Conservation (phyloP, 2,329 filamentous ascomycete species). For the Knufia petricola region DNA sequence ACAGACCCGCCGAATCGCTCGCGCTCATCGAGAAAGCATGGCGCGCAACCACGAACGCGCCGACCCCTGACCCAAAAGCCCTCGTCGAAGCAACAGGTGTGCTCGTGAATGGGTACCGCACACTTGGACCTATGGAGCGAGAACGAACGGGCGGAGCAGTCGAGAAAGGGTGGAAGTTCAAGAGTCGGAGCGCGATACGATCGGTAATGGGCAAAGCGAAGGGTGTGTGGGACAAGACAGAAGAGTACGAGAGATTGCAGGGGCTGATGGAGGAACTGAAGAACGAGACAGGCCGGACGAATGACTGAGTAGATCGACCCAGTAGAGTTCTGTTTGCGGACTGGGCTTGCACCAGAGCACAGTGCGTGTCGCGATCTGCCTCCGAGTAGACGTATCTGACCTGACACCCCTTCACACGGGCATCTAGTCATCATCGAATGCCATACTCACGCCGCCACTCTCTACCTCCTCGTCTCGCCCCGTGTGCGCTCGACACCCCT, state of each 20-base stretch:
- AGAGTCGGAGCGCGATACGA: conserved; percentile 73
- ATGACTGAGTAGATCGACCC: too few relatives aligned
- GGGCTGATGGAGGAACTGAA: conserved; percentile 26
- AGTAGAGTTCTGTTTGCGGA: too few relatives aligned
- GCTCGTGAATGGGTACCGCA: conserved; percentile 74
- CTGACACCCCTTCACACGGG: too few relatives aligned
- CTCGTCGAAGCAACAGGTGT: conserved; percentile 72
- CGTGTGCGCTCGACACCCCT: too few relatives aligned
- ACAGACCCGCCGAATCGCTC: conserved; percentile 61
- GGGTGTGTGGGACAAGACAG: conserved; percentile 68
- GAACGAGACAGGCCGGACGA: neutral
- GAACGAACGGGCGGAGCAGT: conserved; percentile 49
- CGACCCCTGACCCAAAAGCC: conserved; percentile 55
- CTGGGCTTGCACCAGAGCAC: too few relatives aligned
- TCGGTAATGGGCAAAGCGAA: conserved; percentile 75
- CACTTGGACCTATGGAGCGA: conserved; percentile 49
- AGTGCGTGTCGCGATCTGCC: too few relatives aligned
- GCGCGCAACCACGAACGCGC: conserved; percentile 56
- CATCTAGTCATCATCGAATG: too few relatives aligned
- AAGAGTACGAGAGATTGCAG: conserved; percentile 28
- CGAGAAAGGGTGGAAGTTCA: conserved; percentile 75
- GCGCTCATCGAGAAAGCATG: conserved; percentile 84
- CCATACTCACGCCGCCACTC: too few relatives aligned
- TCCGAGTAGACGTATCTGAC: too few relatives aligned
- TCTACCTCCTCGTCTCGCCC: too few relatives aligned